Percentiles rank a stretch among this genome's conserved stretches.
phyloP scores from a whole-genome alignment of 1,284 basidiomycete genomes.

The Irpex sp. region DNA sequence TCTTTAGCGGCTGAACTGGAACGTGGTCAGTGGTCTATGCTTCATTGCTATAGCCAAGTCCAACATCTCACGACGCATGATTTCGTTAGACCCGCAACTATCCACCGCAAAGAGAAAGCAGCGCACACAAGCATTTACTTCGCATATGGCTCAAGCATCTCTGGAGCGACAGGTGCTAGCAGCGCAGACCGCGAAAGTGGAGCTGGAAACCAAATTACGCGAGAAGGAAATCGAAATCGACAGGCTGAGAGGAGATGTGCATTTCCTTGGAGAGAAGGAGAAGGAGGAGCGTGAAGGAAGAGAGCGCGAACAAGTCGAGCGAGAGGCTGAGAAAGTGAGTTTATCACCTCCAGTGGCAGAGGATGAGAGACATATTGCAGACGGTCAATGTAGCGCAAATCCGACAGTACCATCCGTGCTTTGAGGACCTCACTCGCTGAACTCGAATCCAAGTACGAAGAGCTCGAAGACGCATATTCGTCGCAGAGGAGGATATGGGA shows the following conservation, averaged over 20 bases:
- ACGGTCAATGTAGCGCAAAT: conserved; percentile 20
- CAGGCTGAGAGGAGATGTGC: conserved; percentile 59
- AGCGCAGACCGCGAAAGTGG: conserved; percentile 52
- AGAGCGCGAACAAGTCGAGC: conserved; percentile 19
- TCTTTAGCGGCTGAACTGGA: conserved; percentile 65
- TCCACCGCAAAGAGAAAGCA: conserved; percentile 61
- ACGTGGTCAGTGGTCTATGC: conserved; percentile 38
- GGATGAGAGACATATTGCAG: conserved; percentile 5
- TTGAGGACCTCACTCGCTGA: conserved; percentile 42
- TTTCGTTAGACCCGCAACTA: conserved; percentile 49
- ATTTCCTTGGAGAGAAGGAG: conserved; percentile 57
- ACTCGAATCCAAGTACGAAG: conserved; percentile 52
- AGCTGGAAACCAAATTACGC: conserved; percentile 60
- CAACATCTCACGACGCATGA: not conserved
- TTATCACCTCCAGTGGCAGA: not conserved
- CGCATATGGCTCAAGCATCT: conserved; percentile 52
- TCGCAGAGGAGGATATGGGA: conserved; percentile 40
- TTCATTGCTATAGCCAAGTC: not conserved
- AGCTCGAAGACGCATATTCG: conserved; percentile 51
- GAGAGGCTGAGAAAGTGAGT: conserved; percentile 53
- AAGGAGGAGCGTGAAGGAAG: conserved; percentile 53
- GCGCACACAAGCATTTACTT: conserved; percentile 53
- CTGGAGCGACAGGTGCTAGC: conserved; percentile 61
- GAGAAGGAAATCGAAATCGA: conserved; percentile 57
- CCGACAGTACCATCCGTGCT: conserved; percentile 43